Base-by-base conservation (phyloP, 306 rosid genomes). In the Vicia sativa region DNA sequence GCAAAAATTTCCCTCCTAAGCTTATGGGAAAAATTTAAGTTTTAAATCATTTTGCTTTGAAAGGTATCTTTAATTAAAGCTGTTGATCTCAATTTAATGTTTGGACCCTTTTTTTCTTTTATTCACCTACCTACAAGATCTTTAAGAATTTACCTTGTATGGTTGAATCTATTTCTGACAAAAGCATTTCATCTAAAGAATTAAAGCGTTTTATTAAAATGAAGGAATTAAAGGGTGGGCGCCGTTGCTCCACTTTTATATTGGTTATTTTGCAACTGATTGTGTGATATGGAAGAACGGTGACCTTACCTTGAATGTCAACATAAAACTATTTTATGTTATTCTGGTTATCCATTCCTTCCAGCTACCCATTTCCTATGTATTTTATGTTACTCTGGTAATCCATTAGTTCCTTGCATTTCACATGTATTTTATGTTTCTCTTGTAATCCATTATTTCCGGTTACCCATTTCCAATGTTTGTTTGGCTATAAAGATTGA, bases 1-100 rank as follows among this genome's bases (percentile, higher is more conserved):
- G 46, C 9, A 3, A 39, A 39, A 39, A 9, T 18, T 37, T 11
- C 44, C 19, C 26, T 15, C 70, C 71, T 49, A 12, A 53, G 29
- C 15, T 12, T 16, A 14, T 2, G 6, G 6, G 25, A 14, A 28
- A 28, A 28, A 13, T 43, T 9, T 48, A 12, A 5, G 3, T n/a
- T 65, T 45, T 58, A 28, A 54, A n/a, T 58, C 26, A 10, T 78
- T 66, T 45, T 68, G 46, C 56, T 78, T 74, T 68, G 14, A 31
- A 65, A 57, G 31, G 55, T 9, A 57, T 63, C 58, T 50, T 52
- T 60, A 25, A 28, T 26, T 73, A 41, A 46, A 7, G 14, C n/a
- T 37, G 31, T 49, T 16, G 21, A 26, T 44, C 5, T 49, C 25
- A 57, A 39, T 58, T 57, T 31, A 39, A 46, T 39, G 25, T 48